Evolutionary conservation across 208 protist species (phyloP).

Genomic region (Acanthamoeba royreba): DNA sequence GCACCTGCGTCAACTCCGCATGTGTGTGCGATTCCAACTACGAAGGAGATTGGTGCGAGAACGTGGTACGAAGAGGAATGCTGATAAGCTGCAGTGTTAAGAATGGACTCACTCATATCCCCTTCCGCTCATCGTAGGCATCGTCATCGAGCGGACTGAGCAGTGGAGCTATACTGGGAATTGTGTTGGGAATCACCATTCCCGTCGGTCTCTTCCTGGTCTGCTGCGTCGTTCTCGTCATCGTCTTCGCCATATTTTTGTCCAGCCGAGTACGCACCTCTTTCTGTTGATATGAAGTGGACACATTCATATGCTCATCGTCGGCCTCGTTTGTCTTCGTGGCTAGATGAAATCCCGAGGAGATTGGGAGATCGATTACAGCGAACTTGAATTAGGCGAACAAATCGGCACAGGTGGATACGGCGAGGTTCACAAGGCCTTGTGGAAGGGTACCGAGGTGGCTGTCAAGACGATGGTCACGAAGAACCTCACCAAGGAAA

Average conservation of each 20-base stretch:
- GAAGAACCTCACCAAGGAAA: neutral
- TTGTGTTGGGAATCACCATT: neutral
- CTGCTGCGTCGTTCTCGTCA: neutral
- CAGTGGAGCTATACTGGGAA: neutral
- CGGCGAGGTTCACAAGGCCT: conserved; percentile 1
- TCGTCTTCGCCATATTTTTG: neutral
- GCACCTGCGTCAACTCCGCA: neutral
- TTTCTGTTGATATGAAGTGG: neutral
- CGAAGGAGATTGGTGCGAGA: neutral
- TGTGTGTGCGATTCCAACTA: neutral
- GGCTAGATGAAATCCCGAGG: neutral
- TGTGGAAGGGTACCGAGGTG: conserved; percentile 23
- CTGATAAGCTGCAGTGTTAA: neutral
- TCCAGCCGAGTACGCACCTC: neutral
- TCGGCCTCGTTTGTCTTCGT: neutral
- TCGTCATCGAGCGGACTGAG: neutral
- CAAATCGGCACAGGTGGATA: neutral
- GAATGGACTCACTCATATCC: neutral
- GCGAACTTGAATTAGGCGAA: neutral
- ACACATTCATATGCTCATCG: no score
- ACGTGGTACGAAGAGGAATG: neutral
- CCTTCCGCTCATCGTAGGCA: neutral
- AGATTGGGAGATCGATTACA: conserved; percentile 16
- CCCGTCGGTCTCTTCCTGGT: neutral
- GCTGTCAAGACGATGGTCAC: neutral